Evolutionary conservation across 2,329 filamentous ascomycete genomes (phyloP), one percentile per base, ranked within the genome.

Genomic region (Fragosphaeria purpurea): DNA sequence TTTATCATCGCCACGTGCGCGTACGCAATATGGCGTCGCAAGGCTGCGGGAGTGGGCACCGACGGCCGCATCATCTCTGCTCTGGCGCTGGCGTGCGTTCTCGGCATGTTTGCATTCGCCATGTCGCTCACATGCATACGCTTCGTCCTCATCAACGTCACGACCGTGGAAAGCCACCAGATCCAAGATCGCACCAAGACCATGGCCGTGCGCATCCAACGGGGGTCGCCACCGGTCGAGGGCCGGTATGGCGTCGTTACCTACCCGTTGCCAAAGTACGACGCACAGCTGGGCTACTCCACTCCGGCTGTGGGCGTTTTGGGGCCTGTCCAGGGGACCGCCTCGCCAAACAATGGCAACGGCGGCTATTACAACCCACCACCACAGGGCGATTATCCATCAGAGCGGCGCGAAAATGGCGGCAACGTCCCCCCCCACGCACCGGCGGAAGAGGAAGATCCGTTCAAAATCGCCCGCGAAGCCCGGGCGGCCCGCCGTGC

Each of bases 131-230:
- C 83, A 44, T 86, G 86, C 4, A 62, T 84, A 40, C 79, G 84
- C 55, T 83, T 88, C 59, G 76, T 84, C 40, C 67, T 85, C 44
- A 69, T 76, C 48, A 96, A 96, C 61, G 74, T 82, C 44, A 95
- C 90, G 1, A 94, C 88, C 13, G 83, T 98, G 52, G 93, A 98
- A 63, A 79, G 83, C 52, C 71, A 95, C 32, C 76, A 73, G 56
- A 72, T 73, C 50, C 76, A 72, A 54, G 74, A 69, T 13, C 81
- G 78, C 53, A 77, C 81, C 5, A 83, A 85, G 67, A 80, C 82
- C 47, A 70, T 97, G 35, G 90, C 91, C 1, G 78, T 96, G 6
- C 76, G 82, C 31, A 74, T 91, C 13, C 83, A 82, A 13, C 66
- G 62, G 40, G 69, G 65, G 42, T 72, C 67, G n/a, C 65, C 61